These are phyloP conservation scores for Trifolium pratense DNA, from an alignment of 306 rosid genomes.

Conservation along the genomic window DNA sequence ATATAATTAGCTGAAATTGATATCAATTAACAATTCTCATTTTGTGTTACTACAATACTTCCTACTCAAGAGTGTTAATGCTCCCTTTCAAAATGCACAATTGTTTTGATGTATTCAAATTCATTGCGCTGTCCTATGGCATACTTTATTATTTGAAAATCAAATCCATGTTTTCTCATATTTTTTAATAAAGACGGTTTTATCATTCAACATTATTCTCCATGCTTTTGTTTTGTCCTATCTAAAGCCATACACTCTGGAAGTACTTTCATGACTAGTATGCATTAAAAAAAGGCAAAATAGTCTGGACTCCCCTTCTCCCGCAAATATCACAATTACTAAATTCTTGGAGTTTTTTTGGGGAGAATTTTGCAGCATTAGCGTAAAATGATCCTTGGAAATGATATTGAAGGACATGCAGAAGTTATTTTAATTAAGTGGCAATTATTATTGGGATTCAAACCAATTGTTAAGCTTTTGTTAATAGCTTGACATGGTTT, in stretches of 20 bases:
- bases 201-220: slow-evolving; percentile 15
- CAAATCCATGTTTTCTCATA: slow-evolving; percentile 10
- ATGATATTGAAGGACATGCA: slow-evolving; percentile 26
- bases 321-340: slow-evolving; percentile 17
- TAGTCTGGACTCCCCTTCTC: slow-evolving; percentile 18
- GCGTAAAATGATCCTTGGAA: slow-evolving; percentile 31
- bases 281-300: slow-evolving; percentile 21
- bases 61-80: slow-evolving; percentile 3
- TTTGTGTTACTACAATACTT: slow-evolving; percentile 29
- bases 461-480: slow-evolving; percentile 31
- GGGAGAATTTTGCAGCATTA: slow-evolving; percentile 19
- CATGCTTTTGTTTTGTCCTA: slow-evolving; percentile 9
- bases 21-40: slow-evolving; percentile 14
- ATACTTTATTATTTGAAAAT: slow-evolving; percentile 34
- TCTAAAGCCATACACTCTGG: slow-evolving; percentile 28
- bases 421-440: neutral
- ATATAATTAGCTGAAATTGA: slow-evolving; percentile 15
- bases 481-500: slow-evolving; percentile 38
- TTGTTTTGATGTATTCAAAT: slow-evolving; percentile 27
- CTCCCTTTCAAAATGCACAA: slow-evolving; percentile 32
- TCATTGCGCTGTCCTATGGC: slow-evolving; percentile 13
- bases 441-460: slow-evolving; percentile 25
- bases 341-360: neutral
- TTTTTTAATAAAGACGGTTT: slow-evolving; percentile 12
- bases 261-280: slow-evolving; percentile 7